These are phyloP conservation scores for Hebeloma cylindrosporum DNA, from an alignment of 768 basidiomycete genomes.

Conservation along the genomic window DNA sequence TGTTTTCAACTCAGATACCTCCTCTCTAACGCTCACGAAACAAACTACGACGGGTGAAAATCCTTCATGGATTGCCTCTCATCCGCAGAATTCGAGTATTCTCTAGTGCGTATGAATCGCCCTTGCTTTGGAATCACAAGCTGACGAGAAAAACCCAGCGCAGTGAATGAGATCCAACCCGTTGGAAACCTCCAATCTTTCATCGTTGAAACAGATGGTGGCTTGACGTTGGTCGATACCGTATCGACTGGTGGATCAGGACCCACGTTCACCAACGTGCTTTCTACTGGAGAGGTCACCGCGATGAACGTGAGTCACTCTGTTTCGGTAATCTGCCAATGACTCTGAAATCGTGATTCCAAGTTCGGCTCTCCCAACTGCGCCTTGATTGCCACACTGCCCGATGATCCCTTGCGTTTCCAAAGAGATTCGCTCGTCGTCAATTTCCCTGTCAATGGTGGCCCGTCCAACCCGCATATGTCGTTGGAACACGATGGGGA, in stretches of 20 bases:
- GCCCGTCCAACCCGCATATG: slow-evolving; percentile 62
- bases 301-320: slow-evolving; percentile 48
- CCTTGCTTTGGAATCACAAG: background rate
- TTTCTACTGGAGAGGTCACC: slow-evolving; percentile 56
- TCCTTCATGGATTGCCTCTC: slow-evolving; percentile 58
- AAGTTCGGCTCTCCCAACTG: slow-evolving; percentile 40
- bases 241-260: slow-evolving; percentile 46
- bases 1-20: slow-evolving; percentile 51
- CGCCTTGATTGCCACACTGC: slow-evolving; percentile 36
- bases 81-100: slow-evolving; percentile 53
- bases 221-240: slow-evolving; percentile 40
- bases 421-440: slow-evolving; percentile 37
- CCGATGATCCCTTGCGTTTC: slow-evolving; percentile 39
- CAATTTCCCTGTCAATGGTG: slow-evolving; percentile 47
- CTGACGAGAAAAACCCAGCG: slow-evolving; percentile 40
- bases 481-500: slow-evolving; percentile 50
- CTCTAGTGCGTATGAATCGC: slow-evolving; percentile 49
- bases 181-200: slow-evolving; percentile 54
- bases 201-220: slow-evolving; percentile 41
- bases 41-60: slow-evolving; percentile 47
- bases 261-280: slow-evolving; percentile 49
- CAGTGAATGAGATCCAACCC: slow-evolving; percentile 49
- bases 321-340: background rate
- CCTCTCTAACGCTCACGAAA: slow-evolving; percentile 43
- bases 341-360: background rate